Conservation (phyloP, 2,329 filamentous ascomycete genomes). For the Fusarium luffae region DNA sequence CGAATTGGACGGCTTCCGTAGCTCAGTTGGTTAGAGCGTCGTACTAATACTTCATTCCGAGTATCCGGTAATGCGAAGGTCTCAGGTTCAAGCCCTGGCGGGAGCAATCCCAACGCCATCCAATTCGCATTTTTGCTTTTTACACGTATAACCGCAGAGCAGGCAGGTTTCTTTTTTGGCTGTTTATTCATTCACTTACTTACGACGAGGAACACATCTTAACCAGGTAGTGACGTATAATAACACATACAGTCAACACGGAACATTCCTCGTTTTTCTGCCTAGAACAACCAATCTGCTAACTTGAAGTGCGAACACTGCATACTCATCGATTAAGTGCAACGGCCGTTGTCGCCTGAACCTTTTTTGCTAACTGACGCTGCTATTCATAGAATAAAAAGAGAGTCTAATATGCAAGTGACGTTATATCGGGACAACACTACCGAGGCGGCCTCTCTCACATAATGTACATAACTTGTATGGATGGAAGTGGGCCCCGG, state of each 20-base stretch:
- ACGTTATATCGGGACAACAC: background rate
- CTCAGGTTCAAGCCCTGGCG: constrained; percentile 29
- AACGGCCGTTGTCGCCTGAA: background rate
- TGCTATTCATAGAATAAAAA: background rate
- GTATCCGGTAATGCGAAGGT: constrained; percentile 24
- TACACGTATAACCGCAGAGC: background rate
- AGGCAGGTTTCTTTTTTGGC: background rate
- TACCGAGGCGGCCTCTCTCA: background rate
- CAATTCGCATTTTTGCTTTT: background rate
- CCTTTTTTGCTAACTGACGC: background rate
- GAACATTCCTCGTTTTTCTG: background rate
- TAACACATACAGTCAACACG: background rate
- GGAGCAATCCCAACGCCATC: constrained; percentile 21
- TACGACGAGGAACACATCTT: background rate
- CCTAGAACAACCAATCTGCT: no score
- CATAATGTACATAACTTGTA: background rate
- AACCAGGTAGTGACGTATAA: background rate
- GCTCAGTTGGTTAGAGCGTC: constrained; percentile 29
- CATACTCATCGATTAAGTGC: background rate
- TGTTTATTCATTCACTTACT: no score
- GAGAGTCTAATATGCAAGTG: background rate
- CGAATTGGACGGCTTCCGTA: constrained; percentile 26
- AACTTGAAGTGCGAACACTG: background rate
- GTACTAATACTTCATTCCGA: constrained; percentile 27
- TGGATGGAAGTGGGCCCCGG: background rate